These are phyloP conservation scores for Plasmodium billcollinsi DNA, from an alignment of 169 alveolate genomes.

Conservation along the genomic window DNA sequence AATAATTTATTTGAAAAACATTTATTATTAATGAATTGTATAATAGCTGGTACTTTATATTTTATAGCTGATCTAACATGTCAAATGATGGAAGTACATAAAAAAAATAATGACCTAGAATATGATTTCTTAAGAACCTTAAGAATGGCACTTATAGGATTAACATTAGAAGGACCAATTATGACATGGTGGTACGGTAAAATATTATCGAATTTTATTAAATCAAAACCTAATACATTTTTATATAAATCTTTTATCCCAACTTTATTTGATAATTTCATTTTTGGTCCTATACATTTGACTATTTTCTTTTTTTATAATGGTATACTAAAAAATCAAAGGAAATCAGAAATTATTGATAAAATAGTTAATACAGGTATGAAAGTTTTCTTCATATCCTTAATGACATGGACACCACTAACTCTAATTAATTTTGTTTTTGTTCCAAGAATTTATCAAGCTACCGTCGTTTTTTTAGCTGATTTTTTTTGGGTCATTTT, in stretches of 20 bases:
- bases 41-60: conserved; percentile 68
- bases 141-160: conserved; percentile 62
- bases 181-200: conserved; percentile 79
- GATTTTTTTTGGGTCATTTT: conserved; percentile 77
- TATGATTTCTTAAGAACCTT: conserved; percentile 61
- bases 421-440: conserved; percentile 75
- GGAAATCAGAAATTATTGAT: conserved; percentile 55
- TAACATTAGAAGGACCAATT: conserved; percentile 69
- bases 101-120: background rate
- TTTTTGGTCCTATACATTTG: conserved; percentile 75
- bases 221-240: conserved; percentile 70
- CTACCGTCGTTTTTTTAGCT: conserved; percentile 70
- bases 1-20: conserved; percentile 77
- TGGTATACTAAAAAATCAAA: conserved; percentile 71
- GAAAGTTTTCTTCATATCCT: conserved; percentile 67
- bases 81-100: conserved; percentile 57
- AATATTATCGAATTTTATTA: conserved; percentile 61
- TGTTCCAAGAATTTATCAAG: conserved; percentile 75
- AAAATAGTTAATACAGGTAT: conserved; percentile 73
- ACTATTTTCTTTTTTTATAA: conserved; percentile 69
- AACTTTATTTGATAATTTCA: conserved; percentile 74
- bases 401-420: conserved; percentile 76
- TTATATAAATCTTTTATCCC: conserved; percentile 74
- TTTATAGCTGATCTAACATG: conserved; percentile 69
- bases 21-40: conserved; percentile 64